A percentile compares a stretch with the other conserved stretches of the same genome.
phyloP scores from a whole-genome alignment of 371 early-diverging fungal species.

The Mucor mucedo region DNA sequence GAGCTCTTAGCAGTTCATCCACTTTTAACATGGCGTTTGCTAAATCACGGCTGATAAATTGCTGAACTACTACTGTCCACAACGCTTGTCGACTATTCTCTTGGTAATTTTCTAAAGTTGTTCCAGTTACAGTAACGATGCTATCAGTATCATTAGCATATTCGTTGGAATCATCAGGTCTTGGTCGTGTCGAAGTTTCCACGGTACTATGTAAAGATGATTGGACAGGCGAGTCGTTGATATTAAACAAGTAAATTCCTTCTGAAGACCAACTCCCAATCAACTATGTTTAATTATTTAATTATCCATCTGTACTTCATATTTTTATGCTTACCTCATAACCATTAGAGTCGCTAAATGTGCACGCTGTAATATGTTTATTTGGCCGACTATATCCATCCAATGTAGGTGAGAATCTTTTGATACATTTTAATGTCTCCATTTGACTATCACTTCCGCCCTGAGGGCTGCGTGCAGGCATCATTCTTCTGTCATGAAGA shows the following conservation, averaged over 20 bases:
- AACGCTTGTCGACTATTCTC: too few relatives aligned
- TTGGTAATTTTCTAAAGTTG: too few relatives aligned
- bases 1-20: neutral
- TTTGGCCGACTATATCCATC: slow-evolving; percentile 23
- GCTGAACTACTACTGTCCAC: too few relatives aligned
- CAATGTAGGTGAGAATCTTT: slow-evolving; percentile 30
- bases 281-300: slow-evolving; percentile 34
- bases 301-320: neutral
- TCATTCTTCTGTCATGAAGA: slow-evolving; percentile 70
- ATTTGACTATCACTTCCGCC: neutral
- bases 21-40: neutral
- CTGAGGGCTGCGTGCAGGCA: slow-evolving; percentile 21
- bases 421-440: slow-evolving; percentile 35
- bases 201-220: neutral
- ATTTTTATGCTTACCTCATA: slow-evolving; percentile 34
- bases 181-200: neutral
- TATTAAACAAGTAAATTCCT: slow-evolving; percentile 64
- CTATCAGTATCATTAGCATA: neutral
- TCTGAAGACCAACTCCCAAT: slow-evolving; percentile 69
- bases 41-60: neutral
- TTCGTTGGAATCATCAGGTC: neutral
- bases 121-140: neutral
- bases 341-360: slow-evolving; percentile 50
- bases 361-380: slow-evolving; percentile 47
- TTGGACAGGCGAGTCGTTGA: slow-evolving; percentile 37